Base-by-base conservation (phyloP, 352 stramenopile species). In the Phytopythium chamaehyphon region DNA sequence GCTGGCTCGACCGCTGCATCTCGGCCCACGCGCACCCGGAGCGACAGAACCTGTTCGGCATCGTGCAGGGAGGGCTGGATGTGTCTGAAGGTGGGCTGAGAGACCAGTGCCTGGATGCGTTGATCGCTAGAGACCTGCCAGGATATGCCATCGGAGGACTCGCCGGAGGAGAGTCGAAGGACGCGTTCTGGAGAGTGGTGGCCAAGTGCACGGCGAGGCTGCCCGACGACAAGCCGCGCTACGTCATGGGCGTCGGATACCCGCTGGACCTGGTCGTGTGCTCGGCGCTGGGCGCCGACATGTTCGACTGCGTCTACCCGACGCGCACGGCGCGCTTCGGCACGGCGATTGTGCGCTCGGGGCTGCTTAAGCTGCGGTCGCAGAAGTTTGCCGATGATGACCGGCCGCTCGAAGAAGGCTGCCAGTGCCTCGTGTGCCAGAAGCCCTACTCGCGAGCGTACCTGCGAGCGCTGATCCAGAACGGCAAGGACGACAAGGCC, bases 191-290 rank as follows among this genome's bases (percentile, higher is more conserved):
- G 95, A 87, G 70, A 33, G 96, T 99, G 0, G 92, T 98, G 7
- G 73, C 94, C 5, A 76, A 73, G 31, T 86, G 74, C 46, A 70
- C 74, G 5, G 63, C 68, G 47, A 62, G 70, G 21, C 71, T 99
- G 18, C 96, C 96, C 0, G 75, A 89, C 50, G 62, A 97, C 61
- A 98, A 98, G 54, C 96, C 96, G 23, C 77, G 96, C 6, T 99
- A 99, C 75, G 69, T 99, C 38, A 99, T 99, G 96, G 96, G 96
- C 35, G 96, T 99, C 6, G 96, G 96, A 15, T 98, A 99, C 71
- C 95, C 96, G 23, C 54, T 99, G 6, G 96, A 99, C 68, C 81
- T 99, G 16, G 94, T 99, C 2, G 90, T 99, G 24, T 98, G 96
- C 70, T 97, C 92, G 21, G 93, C 90, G 6, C 68, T 99, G 6